These are phyloP conservation scores for Crithidia thermophila DNA, from an alignment of 208 protist genomes.

Conservation along the genomic window DNA sequence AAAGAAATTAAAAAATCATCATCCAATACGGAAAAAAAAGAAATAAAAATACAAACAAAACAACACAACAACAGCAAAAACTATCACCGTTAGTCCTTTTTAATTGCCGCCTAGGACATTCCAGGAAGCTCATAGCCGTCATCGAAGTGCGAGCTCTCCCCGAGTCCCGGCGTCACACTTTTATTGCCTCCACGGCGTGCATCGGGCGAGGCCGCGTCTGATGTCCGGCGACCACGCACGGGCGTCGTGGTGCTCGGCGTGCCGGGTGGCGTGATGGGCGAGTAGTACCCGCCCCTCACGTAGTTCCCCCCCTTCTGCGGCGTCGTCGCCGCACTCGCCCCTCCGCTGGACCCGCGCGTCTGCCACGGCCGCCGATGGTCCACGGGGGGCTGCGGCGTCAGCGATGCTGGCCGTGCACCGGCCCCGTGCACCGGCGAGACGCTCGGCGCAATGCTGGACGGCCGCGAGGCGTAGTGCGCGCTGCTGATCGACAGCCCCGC, in stretches of 20 bases:
- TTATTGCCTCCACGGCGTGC: not conserved
- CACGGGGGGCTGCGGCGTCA: not conserved
- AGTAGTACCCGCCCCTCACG: conserved; percentile 13
- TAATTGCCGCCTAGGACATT: not conserved
- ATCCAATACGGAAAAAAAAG: not conserved
- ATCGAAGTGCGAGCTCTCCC: conserved; percentile 8
- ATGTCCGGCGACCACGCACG: not conserved
- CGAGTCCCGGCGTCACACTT: conserved; percentile 4
- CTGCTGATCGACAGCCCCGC: not conserved
- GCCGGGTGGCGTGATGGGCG: conserved; percentile 16
- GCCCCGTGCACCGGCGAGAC: not conserved
- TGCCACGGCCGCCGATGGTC: too few relatives aligned
- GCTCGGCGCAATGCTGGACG: not conserved
- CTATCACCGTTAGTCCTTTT: too few relatives aligned
- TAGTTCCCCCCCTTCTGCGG: not conserved
- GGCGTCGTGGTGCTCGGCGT: not conserved
- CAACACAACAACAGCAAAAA: not conserved
- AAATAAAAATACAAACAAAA: not conserved
- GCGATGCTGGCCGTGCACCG: not conserved
- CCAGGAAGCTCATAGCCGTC: conserved; percentile 1
- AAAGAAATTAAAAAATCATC: not conserved
- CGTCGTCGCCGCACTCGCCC: not conserved
- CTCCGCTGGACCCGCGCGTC: too few relatives aligned
- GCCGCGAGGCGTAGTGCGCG: not conserved
- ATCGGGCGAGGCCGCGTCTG: not conserved